phyloP scores from a whole-genome alignment of 106 monocot genomes.

The Agapanthus africanus region DNA sequence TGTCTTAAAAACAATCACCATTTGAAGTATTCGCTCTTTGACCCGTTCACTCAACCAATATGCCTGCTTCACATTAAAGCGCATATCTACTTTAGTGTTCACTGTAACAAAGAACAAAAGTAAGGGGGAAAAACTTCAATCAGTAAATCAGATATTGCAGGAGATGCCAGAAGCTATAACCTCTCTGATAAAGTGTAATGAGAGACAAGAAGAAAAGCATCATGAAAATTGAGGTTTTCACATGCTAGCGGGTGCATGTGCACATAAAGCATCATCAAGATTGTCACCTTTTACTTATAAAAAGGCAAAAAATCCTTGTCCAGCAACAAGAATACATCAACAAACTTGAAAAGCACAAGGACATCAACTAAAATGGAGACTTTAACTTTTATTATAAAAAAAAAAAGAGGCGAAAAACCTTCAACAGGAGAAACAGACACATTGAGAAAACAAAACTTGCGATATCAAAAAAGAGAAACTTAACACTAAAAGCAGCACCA shows the following conservation, averaged over 20 bases:
- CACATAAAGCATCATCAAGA: too few species aligned
- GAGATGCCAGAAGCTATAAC: background rate
- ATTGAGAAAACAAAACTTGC: background rate
- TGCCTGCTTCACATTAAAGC: slow-evolving; percentile 85
- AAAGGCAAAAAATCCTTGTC: background rate
- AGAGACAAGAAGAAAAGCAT: background rate
- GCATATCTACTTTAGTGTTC: slow-evolving; percentile 98
- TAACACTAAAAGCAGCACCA: background rate
- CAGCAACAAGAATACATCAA: slow-evolving; percentile 25
- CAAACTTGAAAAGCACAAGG: background rate
- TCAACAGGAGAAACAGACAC: too few species aligned
- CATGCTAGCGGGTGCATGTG: too few species aligned
- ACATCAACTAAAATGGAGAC: background rate
- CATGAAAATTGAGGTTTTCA: background rate
- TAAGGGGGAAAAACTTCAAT: too few species aligned
- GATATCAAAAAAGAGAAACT: background rate
- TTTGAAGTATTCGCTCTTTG: slow-evolving; percentile 79
- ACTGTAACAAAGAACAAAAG: too few species aligned
- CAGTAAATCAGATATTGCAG: background rate
- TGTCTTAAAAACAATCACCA: slow-evolving; percentile 33
- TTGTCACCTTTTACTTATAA: too few species aligned
- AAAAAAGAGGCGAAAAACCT: too few species aligned
- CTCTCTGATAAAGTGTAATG: background rate
- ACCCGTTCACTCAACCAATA: slow-evolving; percentile 87
- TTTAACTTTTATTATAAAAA: too few species aligned